phyloP scores from a whole-genome alignment of 2,329 filamentous ascomycete species.

The Ustulina deusta region DNA sequence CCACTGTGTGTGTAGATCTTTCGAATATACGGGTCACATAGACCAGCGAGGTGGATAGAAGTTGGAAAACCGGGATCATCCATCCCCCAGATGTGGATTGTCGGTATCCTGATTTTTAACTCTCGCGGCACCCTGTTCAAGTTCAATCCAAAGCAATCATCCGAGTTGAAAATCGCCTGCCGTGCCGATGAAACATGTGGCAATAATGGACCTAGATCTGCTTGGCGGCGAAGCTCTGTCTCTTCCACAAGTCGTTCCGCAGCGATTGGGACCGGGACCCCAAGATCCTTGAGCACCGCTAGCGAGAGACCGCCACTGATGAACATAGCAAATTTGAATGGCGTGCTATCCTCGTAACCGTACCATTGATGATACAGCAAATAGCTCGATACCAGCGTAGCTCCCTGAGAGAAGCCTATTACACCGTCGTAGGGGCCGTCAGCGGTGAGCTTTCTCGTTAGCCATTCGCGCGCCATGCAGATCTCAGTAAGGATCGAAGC shows the following conservation, averaged over 20 bases:
- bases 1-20: constrained; percentile 44
- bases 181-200: constrained; percentile 40
- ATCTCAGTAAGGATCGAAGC: constrained; percentile 46
- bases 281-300: constrained; percentile 49
- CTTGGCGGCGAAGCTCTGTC: constrained; percentile 36
- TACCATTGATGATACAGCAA: constrained; percentile 55
- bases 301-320: constrained; percentile 55
- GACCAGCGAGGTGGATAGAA: constrained; percentile 46
- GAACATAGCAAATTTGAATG: constrained; percentile 57
- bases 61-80: constrained; percentile 45
- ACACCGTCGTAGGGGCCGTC: constrained; percentile 49
- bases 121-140: constrained; percentile 47
- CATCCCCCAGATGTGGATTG: constrained; percentile 47
- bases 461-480: constrained; percentile 52
- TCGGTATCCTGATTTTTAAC: constrained; percentile 50
- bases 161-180: constrained; percentile 48
- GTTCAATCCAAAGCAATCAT: constrained; percentile 51
- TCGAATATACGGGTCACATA: constrained; percentile 50
- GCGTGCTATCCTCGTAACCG: constrained; percentile 43
- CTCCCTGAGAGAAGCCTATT: constrained; percentile 50
- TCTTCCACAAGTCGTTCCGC: constrained; percentile 49
- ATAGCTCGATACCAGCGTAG: constrained; percentile 55
- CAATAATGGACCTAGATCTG: constrained; percentile 35
- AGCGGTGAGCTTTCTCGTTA: constrained; percentile 50
- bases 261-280: constrained; percentile 49